phyloP scores from a whole-genome alignment of 1,284 basidiomycete genomes.

The Lignosus rhinocerotis region DNA sequence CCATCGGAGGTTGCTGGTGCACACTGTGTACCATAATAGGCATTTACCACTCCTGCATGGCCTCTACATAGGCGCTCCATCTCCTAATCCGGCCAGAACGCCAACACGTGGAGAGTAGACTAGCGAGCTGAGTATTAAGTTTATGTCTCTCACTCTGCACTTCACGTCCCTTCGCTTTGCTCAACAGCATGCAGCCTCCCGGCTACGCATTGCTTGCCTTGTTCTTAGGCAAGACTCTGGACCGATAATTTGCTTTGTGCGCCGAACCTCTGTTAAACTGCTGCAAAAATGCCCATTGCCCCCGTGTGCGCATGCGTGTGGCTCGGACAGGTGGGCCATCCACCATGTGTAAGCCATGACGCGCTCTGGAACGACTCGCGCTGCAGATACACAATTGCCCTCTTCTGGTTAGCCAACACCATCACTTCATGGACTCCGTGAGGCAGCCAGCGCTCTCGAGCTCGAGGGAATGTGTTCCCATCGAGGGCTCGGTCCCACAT shows the following conservation, averaged over 20 bases:
- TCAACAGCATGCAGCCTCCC: background rate
- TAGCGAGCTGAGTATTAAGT: background rate
- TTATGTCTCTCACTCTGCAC: background rate
- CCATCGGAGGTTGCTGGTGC: conserved; percentile 5
- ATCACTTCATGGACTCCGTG: conserved; percentile 18
- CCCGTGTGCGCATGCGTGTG: conserved; percentile 7
- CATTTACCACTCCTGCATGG: background rate
- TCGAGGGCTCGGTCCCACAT: conserved; percentile 2
- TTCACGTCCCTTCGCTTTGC: background rate
- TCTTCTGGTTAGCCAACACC: conserved; percentile 10
- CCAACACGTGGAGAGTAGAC: conserved; percentile 1
- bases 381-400: conserved; percentile 11
- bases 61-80: background rate
- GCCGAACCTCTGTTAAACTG: background rate
- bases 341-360: conserved; percentile 19
- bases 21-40: background rate
- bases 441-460: conserved; percentile 10
- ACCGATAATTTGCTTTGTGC: background rate
- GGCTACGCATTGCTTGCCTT: background rate
- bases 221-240: background rate
- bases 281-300: conserved; percentile 11
- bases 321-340: conserved; percentile 5
- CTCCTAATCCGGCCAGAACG: background rate
- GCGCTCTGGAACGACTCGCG: conserved; percentile 15
- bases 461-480: background rate